Percentiles rank a stretch among this genome's conserved stretches.
phyloP scores from a whole-genome alignment of 2,329 filamentous ascomycete species.

The Neofusicoccum sp. region DNA sequence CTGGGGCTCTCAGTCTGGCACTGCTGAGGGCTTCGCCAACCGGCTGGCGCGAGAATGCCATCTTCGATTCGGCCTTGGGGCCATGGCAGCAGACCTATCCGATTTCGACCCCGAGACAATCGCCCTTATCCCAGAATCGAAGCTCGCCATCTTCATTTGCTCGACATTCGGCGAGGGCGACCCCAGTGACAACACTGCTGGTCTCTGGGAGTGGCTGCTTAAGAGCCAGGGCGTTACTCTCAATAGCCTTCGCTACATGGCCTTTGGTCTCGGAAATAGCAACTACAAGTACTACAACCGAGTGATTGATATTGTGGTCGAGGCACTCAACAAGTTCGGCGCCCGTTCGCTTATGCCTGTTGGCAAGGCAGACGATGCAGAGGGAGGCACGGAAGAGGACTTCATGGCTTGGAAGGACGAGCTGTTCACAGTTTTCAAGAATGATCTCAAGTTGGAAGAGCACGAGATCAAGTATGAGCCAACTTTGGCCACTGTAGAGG shows the following conservation, averaged over 20 bases:
- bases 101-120: constrained; percentile 49
- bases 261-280: constrained; percentile 47
- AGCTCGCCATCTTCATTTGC: constrained; percentile 37
- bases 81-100: constrained; percentile 45
- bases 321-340: constrained; percentile 33
- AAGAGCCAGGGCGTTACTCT: constrained; percentile 24
- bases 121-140: constrained; percentile 25
- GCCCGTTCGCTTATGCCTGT: constrained; percentile 32
- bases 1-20: constrained; percentile 52
- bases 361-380: constrained; percentile 42
- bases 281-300: constrained; percentile 50
- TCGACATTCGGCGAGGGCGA: constrained; percentile 42
- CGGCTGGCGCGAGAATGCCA: constrained; percentile 41
- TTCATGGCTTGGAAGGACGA: constrained; percentile 44
- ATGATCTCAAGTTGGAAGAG: constrained; percentile 32
- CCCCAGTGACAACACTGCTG: constrained; percentile 38
- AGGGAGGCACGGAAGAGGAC: constrained; percentile 44
- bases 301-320: constrained; percentile 38
- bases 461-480: constrained; percentile 35
- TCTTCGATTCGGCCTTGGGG: constrained; percentile 40
- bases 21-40: constrained; percentile 45
- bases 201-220: constrained; percentile 36
- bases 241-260: constrained; percentile 38
- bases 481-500: constrained; percentile 25
- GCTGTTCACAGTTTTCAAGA: constrained; percentile 32